Conservation (phyloP, 768 basidiomycete genomes). For the Pleurotus platypus region DNA sequence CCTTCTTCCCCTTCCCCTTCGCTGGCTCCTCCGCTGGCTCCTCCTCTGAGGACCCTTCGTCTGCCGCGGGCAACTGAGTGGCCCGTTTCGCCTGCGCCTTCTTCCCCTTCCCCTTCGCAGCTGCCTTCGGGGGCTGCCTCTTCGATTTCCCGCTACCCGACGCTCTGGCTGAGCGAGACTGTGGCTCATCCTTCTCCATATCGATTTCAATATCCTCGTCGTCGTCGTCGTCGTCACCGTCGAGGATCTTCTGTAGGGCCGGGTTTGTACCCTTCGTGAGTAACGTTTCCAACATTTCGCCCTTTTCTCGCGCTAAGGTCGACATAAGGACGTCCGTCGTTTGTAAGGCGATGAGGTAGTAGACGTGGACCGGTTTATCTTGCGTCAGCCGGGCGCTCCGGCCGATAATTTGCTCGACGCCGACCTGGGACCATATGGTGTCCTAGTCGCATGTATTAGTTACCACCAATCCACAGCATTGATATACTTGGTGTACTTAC, state of each 20-base stretch:
- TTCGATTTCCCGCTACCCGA: too few relatives aligned
- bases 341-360: slow-evolving; percentile 2
- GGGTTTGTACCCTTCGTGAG: not conserved
- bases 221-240: not conserved
- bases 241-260: not conserved
- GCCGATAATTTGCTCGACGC: slow-evolving; percentile 4
- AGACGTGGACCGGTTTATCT: slow-evolving; percentile 6
- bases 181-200: too few relatives aligned
- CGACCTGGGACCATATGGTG: not conserved
- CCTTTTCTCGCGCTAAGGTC: not conserved
- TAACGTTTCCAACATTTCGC: slow-evolving; percentile 1
- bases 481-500: not conserved
- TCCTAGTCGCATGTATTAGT: not conserved
- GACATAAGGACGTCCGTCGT: slow-evolving; percentile 10
- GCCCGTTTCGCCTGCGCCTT: too few relatives aligned
- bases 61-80: too few relatives aligned
- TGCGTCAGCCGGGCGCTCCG: slow-evolving; percentile 6
- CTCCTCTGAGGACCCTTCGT: too few relatives aligned
- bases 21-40: too few relatives aligned
- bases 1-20: too few relatives aligned
- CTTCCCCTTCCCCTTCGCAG: too few relatives aligned
- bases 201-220: not conserved
- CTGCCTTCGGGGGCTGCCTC: too few relatives aligned
- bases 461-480: too few relatives aligned
- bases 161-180: too few relatives aligned